Evolutionary conservation across 176 grass and related monocot species (phyloP), one percentile per base, ranked within the genome.

Genomic region (Themeda triandra): DNA sequence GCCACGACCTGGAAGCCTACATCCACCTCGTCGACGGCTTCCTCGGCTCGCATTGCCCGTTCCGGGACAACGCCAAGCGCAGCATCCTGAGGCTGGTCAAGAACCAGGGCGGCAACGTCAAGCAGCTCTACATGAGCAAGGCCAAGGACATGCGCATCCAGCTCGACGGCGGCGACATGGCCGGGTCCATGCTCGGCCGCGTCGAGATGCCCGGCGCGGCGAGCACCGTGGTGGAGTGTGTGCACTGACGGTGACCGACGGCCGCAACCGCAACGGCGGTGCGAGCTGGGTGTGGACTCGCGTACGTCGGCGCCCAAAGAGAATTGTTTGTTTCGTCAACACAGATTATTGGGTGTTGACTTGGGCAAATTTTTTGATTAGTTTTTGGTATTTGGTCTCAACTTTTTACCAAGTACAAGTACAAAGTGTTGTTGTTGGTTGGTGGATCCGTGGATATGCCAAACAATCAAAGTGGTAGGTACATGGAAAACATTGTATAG

Each of bases 21-120:
- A 84, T 93, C 68, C 91, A 93, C 79, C 82, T 93, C 39, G 91
- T 93, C 62, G 91, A 93, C 42, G 91, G 91, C 13, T 93, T 90
- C 85, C 44, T 88, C 15, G 60, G 71, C 21, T 82, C 88, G 73
- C 56, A 87, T 56, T 88, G 85, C 73, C 88, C 82, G 14, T 93
- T 93, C 66, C 31, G 91, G 14, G 72, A 79, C 24, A 90, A 90
- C 69, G 91, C 91, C 28, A 93, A 82, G 82, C 64, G 91, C 9
- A 90, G 88, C 49, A 85, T 93, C 30, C 78, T 87, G 7, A 21
- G 85, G 12, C 64, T 93, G 2, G 78, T 90, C 25, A 13, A 82
- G 66, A 87, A 90, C 74, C 91, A 93, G 79, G 73, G 88, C 46
- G 73, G 37, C 49, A 93, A 93, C 74, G 88, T 93, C 2, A 93